phyloP scores from a whole-genome alignment of 2,329 filamentous ascomycete species.

The Aspergillus phoenicis region DNA sequence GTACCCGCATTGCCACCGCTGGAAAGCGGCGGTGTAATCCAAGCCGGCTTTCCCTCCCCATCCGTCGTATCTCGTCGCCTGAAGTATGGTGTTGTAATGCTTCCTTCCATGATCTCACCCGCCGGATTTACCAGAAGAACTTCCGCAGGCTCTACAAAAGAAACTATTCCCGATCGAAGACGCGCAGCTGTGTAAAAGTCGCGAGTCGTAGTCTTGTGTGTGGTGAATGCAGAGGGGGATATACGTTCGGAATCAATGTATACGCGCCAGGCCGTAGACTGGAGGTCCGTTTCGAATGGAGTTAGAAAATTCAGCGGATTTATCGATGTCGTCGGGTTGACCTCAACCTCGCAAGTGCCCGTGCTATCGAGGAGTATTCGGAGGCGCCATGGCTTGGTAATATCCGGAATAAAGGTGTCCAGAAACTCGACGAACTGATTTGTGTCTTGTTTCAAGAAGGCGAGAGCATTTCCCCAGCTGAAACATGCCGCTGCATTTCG shows the following conservation, averaged over 20 bases:
- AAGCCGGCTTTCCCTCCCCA: conserved; percentile 46
- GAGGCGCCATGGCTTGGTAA: conserved; percentile 40
- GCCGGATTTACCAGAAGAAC: conserved; percentile 72
- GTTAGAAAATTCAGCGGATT: conserved; percentile 30
- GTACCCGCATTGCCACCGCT: conserved; percentile 83
- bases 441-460: conserved; percentile 35
- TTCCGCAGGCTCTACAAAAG: conserved; percentile 57
- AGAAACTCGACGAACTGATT: conserved; percentile 31
- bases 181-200: conserved; percentile 72
- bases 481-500: conserved; percentile 60
- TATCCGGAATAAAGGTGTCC: conserved; percentile 36
- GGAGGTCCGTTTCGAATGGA: conserved; percentile 21
- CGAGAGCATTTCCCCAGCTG: conserved; percentile 44
- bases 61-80: conserved; percentile 52
- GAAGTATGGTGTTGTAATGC: conserved; percentile 80
- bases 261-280: conserved; percentile 48
- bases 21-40: conserved; percentile 78
- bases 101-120: conserved; percentile 79
- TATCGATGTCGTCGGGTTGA: conserved; percentile 31
- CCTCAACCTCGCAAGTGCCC: conserved; percentile 37
- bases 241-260: conserved; percentile 57
- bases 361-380: conserved; percentile 37
- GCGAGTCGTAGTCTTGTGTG: conserved; percentile 81
- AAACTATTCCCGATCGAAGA: conserved; percentile 58
- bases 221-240: conserved; percentile 66